Percentiles rank a stretch among this genome's conserved stretches.
Evolutionary conservation across 2,329 filamentous ascomycete species (phyloP).

Genomic region (Microsporum audouinii): DNA sequence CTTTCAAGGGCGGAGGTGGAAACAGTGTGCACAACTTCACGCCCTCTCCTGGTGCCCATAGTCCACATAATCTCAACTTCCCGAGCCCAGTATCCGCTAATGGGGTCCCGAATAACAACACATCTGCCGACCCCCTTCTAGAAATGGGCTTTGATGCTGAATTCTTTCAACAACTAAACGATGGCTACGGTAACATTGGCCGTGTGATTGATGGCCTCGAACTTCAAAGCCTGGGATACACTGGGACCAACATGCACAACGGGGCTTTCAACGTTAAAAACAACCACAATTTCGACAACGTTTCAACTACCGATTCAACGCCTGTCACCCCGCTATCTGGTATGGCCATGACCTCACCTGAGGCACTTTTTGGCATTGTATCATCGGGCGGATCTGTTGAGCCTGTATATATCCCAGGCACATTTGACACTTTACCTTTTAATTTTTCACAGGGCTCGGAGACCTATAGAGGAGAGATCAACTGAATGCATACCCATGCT

Average conservation of each 20-base stretch:
- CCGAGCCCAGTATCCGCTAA: slow-evolving; percentile 24
- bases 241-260: background rate
- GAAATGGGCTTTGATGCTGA: slow-evolving; percentile 31
- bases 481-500: background rate
- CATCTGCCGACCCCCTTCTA: slow-evolving; percentile 24
- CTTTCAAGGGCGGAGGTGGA: slow-evolving; percentile 7
- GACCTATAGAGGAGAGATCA: background rate
- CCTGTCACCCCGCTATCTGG: background rate
- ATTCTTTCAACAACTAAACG: slow-evolving; percentile 28
- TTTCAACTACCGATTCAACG: background rate
- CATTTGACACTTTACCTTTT: background rate
- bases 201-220: slow-evolving; percentile 23
- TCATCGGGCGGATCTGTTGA: background rate
- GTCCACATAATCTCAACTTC: slow-evolving; percentile 7
- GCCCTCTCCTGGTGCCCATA: slow-evolving; percentile 19
- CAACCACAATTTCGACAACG: background rate
- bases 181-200: slow-evolving; percentile 25
- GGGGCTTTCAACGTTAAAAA: background rate
- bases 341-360: background rate
- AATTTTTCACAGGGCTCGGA: background rate
- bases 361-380: background rate
- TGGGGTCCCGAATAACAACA: slow-evolving; percentile 11
- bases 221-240: slow-evolving; percentile 11
- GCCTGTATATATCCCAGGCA: background rate
- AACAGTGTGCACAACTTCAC: slow-evolving; percentile 8